These are phyloP conservation scores for Psilocybe sp. DNA, from an alignment of 768 basidiomycete genomes.

Conservation along the genomic window DNA sequence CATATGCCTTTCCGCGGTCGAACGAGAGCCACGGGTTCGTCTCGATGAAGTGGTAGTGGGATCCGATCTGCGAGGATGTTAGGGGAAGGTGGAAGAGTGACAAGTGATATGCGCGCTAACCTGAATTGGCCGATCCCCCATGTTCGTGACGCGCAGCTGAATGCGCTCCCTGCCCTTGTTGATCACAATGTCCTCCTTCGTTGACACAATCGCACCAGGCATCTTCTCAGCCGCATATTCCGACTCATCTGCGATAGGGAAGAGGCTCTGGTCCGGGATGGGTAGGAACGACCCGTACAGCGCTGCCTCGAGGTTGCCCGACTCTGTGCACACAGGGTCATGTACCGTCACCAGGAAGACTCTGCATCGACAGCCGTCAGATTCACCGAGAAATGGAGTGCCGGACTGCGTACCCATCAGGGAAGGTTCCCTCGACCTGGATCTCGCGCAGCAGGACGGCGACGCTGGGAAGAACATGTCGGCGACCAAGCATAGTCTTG, in stretches of 20 bases:
- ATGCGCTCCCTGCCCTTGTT: conserved; percentile 74
- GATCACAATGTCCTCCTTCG: conserved; percentile 64
- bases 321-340: conserved; percentile 85
- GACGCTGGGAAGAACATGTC: conserved; percentile 87
- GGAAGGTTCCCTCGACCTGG: conserved; percentile 92
- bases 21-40: conserved; percentile 80
- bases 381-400: not conserved
- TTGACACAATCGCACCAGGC: conserved; percentile 76
- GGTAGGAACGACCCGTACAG: conserved; percentile 96
- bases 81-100: conserved; percentile 7
- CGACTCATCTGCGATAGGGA: conserved; percentile 51
- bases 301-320: conserved; percentile 76
- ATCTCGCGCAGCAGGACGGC: conserved; percentile 76
- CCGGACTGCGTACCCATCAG: conserved; percentile 60
- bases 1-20: conserved; percentile 78
- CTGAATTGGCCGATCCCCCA: conserved; percentile 92
- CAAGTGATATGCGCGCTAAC: conserved; percentile 30
- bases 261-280: conserved; percentile 60
- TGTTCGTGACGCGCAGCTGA: conserved; percentile 78
- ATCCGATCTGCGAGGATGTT: conserved; percentile 62
- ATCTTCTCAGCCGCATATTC: conserved; percentile 51
- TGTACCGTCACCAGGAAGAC: conserved; percentile 98
- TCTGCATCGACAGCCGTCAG: conserved; percentile 27
- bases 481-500: conserved; percentile 80
- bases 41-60: conserved; percentile 94